These are phyloP conservation scores for Penicillium sp. DNA, from an alignment of 2,329 filamentous ascomycete genomes.

Conservation along the genomic window DNA sequence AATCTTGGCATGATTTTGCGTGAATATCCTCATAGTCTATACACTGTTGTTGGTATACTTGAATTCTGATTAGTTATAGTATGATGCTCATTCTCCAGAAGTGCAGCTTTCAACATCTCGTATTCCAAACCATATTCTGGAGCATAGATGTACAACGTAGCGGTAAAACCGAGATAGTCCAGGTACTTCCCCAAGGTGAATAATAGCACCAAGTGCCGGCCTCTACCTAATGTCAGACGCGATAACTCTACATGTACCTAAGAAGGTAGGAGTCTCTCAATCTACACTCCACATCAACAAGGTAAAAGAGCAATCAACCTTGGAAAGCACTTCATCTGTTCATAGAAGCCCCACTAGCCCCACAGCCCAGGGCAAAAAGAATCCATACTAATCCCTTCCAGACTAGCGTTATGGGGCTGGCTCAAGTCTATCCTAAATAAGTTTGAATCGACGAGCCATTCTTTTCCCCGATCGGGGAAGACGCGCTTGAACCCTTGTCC, in stretches of 20 bases:
- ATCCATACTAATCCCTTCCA: not conserved
- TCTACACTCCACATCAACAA: not conserved
- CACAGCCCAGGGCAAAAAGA: not conserved
- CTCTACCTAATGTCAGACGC: not conserved
- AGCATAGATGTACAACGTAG: not conserved
- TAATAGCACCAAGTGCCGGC: not conserved
- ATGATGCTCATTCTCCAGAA: not conserved
- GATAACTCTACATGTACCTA: not conserved
- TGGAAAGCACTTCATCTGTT: not conserved
- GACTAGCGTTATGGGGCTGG: not conserved
- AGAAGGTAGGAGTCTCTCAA: not conserved
- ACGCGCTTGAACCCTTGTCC: not conserved
- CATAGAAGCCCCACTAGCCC: not conserved
- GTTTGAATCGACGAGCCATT: slow-evolving; percentile 16
- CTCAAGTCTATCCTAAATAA: slow-evolving; percentile 7
- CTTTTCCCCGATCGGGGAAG: slow-evolving; percentile 20
- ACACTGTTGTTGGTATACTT: too few species aligned
- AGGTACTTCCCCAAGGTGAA: not conserved
- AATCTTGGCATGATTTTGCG: not conserved
- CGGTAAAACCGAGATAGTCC: not conserved
- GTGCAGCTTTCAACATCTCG: not conserved
- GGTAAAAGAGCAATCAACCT: too few species aligned
- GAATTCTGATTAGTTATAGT: too few species aligned
- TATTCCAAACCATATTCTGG: not conserved
- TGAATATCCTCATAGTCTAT: not conserved